Percentiles rank a stretch among this genome's conserved stretches.
Evolutionary conservation across 2,329 filamentous ascomycete species (phyloP).

Genomic region (Boeremia lycopersici): DNA sequence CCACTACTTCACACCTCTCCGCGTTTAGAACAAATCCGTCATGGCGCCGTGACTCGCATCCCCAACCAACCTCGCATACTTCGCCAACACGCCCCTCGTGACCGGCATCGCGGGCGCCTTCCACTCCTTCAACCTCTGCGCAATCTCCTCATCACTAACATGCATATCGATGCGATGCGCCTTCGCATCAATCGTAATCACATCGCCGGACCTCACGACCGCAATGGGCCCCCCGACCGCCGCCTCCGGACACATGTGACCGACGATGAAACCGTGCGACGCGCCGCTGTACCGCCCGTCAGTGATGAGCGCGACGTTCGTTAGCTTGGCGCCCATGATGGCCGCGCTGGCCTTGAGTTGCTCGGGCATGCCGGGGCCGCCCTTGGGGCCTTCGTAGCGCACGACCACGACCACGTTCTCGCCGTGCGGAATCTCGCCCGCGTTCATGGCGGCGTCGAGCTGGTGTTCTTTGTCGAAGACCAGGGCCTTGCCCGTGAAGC

Average conservation of each 20-base stretch:
- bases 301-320: conserved; percentile 87
- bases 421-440: conserved; percentile 70
- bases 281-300: conserved; percentile 90
- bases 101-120: conserved; percentile 73
- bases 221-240: conserved; percentile 88
- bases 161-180: conserved; percentile 75
- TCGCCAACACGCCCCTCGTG: conserved; percentile 82
- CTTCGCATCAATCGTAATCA: conserved; percentile 84
- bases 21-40: conserved; percentile 71
- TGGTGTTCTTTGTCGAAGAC: conserved; percentile 87
- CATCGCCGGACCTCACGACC: conserved; percentile 78
- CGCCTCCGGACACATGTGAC: conserved; percentile 90
- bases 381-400: conserved; percentile 91
- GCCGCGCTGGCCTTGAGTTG: conserved; percentile 87
- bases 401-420: conserved; percentile 90
- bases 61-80: conserved; percentile 85
- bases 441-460: conserved; percentile 75
- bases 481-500: conserved; percentile 78
- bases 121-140: conserved; percentile 68
- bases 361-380: conserved; percentile 95
- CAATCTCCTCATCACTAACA: conserved; percentile 73
- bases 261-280: conserved; percentile 90
- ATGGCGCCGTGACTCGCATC: conserved; percentile 92
- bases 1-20: background rate
- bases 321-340: conserved; percentile 89